These are phyloP conservation scores for Phalaenopsis aphrodite DNA, from an alignment of 106 monocot genomes.

Conservation along the genomic window DNA sequence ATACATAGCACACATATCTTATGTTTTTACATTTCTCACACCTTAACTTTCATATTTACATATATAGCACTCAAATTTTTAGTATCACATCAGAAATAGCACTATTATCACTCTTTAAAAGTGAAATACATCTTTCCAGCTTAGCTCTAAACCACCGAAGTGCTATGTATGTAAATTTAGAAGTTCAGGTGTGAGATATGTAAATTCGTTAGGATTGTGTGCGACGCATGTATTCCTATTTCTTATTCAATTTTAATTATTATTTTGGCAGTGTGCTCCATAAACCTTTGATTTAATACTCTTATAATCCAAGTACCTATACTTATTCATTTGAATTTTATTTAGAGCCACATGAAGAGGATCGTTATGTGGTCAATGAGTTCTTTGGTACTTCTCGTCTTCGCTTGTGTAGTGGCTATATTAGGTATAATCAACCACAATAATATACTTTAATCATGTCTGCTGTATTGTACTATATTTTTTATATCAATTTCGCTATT, in stretches of 20 bases:
- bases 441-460: slow-evolving; percentile 5
- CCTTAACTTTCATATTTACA: too few relatives aligned
- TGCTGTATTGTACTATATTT: neutral
- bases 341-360: slow-evolving; percentile 50
- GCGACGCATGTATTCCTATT: too few relatives aligned
- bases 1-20: too few relatives aligned
- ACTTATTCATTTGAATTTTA: slow-evolving; percentile 8
- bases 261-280: neutral
- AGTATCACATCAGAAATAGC: too few relatives aligned
- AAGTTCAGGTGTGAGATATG: too few relatives aligned
- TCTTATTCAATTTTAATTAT: neutral
- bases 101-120: too few relatives aligned
- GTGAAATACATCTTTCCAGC: neutral
- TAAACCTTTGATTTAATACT: slow-evolving; percentile 3
- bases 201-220: too few relatives aligned
- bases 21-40: too few relatives aligned
- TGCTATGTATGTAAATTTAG: too few relatives aligned
- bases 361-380: slow-evolving; percentile 46
- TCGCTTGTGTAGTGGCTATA: slow-evolving; percentile 37
- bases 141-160: too few relatives aligned
- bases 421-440: slow-evolving; percentile 36
- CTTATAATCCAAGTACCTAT: neutral
- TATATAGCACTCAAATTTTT: too few relatives aligned
- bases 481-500: neutral
- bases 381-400: slow-evolving; percentile 48